Base-by-base conservation (phyloP, 164 flowering plant species). In the Kingdonia uniflora region DNA sequence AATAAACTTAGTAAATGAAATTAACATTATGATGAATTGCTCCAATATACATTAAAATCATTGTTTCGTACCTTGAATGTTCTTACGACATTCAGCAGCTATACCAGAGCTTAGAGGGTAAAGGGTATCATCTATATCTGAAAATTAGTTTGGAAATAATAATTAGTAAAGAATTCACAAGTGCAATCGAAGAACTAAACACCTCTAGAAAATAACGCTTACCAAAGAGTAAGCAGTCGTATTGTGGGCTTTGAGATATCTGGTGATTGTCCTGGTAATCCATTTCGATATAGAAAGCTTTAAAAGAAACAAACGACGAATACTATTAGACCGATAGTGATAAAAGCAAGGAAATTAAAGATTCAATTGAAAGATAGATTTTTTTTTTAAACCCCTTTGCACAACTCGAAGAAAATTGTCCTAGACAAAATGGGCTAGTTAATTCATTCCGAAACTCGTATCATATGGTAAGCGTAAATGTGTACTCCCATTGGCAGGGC, bases 41-140 rank as follows among this genome's bases (percentile, higher is more conserved):
- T 35, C 21, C 0, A 21, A 51, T n/a, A 29, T 15, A 1, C 17
- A 51, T 26, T 0, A 14, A n/a, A 5, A 19, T 13, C 11, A 41
- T 42, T n/a, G n/a, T n/a, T n/a, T 16, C 39, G 12, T 63, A 86
- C 95, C 92, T 75, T 49, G 68, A 43, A 89, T 89, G 23, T 84
- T 89, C 49, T 77, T 68, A 54, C 71, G 73, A 55, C 74, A 67
- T 35, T 65, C 47, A 11, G 33, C 40, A 23, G 87, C 61, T 60
- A 89, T 39, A 20, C 90, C 96, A 66, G 85, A 82, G 57, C 76
- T 76, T 19, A 64, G 37, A 15, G 96, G 88, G 66, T 87, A 87
- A 53, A 87, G 74, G 45, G 96, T 86, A 56, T 84, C 95, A 62
- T 84, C 95, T 24, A 89, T 43, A 71, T 86, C 95, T 84, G 73